phyloP scores from a whole-genome alignment of 176 grass and related monocot species.

The Carex littledalei region DNA sequence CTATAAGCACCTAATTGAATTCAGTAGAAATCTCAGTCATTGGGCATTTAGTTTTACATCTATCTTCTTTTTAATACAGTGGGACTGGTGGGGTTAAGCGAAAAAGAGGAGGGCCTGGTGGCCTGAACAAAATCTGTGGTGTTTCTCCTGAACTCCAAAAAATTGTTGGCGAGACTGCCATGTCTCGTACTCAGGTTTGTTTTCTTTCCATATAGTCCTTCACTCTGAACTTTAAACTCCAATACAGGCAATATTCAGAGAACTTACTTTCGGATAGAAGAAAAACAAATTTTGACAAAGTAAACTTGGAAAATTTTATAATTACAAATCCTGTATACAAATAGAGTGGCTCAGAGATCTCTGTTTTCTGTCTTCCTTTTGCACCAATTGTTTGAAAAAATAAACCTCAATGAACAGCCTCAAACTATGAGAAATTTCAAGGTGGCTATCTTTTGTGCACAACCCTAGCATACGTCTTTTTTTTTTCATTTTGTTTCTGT shows the following conservation, averaged over 20 bases:
- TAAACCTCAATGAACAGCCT: background rate
- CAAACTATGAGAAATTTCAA: background rate
- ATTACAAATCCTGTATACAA: background rate
- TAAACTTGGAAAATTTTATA: background rate
- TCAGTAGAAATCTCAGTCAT: background rate
- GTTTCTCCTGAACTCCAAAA: conserved; percentile 95
- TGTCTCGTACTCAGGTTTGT: conserved; percentile 95
- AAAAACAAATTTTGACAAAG: background rate
- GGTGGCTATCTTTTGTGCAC: background rate
- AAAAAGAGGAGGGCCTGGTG: conserved; percentile 88
- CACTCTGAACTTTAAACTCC: background rate
- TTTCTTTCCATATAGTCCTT: background rate
- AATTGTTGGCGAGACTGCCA: conserved; percentile 86
- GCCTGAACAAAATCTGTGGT: conserved; percentile 92
- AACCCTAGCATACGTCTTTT: background rate
- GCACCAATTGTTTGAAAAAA: background rate
- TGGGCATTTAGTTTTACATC: background rate
- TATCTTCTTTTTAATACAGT: conserved; percentile 30
- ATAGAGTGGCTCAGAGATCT: background rate
- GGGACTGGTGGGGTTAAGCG: conserved; percentile 44
- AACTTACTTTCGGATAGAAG: background rate
- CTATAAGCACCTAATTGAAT: background rate
- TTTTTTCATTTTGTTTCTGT: background rate
- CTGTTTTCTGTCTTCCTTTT: background rate
- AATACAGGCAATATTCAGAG: background rate